Percentiles rank a stretch among this genome's conserved stretches.
Conservation (phyloP, 2,329 filamentous ascomycete species). For the Penicillium sp. region DNA sequence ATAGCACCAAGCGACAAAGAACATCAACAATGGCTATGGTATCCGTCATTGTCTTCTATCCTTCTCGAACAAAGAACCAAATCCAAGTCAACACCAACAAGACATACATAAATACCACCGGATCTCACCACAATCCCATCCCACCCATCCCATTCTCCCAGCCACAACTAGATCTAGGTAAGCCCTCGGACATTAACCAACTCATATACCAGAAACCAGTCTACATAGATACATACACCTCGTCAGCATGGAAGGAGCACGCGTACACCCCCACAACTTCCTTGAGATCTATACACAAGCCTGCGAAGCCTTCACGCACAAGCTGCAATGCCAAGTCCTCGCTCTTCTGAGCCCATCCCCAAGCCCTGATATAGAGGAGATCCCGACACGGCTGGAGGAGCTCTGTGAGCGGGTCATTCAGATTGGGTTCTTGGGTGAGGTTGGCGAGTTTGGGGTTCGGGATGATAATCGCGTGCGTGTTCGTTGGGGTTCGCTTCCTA, state of each 20-base stretch:
- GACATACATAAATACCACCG: background rate
- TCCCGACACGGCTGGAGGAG: background rate
- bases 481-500: background rate
- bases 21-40: background rate
- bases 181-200: background rate
- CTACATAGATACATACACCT: background rate
- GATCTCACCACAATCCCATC: background rate
- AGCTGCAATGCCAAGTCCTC: slow-evolving; percentile 2
- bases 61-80: background rate
- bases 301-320: slow-evolving; percentile 1
- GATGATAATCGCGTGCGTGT: background rate
- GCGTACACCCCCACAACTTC: background rate
- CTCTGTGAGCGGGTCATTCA: background rate
- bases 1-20: background rate
- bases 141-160: background rate
- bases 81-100: background rate
- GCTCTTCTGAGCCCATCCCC: background rate
- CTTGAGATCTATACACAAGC: background rate
- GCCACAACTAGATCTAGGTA: background rate
- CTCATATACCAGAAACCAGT: background rate
- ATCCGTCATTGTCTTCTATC: background rate
- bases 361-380: background rate
- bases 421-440: background rate
- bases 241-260: background rate
- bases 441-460: background rate